A percentile compares a stretch with the other conserved stretches of the same genome.
Conservation (phyloP, 176 grass and related monocot species). For the Aegilops speltoides region DNA sequence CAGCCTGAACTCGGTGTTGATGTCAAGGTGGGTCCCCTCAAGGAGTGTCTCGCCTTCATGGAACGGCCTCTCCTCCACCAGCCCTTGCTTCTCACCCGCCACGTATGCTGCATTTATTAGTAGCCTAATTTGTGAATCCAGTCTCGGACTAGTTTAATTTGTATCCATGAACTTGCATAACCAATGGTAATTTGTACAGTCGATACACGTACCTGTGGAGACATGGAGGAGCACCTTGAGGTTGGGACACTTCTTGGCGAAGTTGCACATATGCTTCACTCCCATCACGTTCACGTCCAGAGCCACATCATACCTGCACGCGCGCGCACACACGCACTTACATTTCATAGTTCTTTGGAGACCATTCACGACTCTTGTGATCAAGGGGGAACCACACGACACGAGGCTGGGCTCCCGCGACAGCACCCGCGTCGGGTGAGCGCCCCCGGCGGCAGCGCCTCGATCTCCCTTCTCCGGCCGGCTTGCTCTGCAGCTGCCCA, state of each 20-base stretch:
- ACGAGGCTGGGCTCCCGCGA: no score
- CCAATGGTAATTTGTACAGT: no score
- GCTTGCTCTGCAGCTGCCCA: no score
- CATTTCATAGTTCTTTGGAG: no score
- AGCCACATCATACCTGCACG: conserved; percentile 46
- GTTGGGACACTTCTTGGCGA: conserved; percentile 65
- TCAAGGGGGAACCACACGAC: no score
- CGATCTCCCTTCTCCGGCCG: no score
- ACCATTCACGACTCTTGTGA: no score
- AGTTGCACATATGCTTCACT: conserved; percentile 41
- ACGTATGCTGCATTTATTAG: no score
- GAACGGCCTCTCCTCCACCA: conserved; percentile 54
- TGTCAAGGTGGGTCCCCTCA: conserved; percentile 10
- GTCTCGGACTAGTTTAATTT: background rate
- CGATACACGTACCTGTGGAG: conserved; percentile 47
- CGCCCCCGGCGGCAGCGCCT: no score
- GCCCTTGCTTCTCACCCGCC: conserved; percentile 13
- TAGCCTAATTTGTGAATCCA: no score
- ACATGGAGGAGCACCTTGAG: conserved; percentile 73
- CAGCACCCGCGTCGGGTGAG: no score
- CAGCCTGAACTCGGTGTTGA: conserved; percentile 46
- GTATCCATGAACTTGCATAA: conserved; percentile 40
- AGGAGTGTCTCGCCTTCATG: conserved; percentile 45
- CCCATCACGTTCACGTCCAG: conserved; percentile 10
- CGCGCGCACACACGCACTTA: no score